Base-by-base conservation (phyloP, 495 filamentous ascomycete genomes). In the Xylaria flabelliformis region DNA sequence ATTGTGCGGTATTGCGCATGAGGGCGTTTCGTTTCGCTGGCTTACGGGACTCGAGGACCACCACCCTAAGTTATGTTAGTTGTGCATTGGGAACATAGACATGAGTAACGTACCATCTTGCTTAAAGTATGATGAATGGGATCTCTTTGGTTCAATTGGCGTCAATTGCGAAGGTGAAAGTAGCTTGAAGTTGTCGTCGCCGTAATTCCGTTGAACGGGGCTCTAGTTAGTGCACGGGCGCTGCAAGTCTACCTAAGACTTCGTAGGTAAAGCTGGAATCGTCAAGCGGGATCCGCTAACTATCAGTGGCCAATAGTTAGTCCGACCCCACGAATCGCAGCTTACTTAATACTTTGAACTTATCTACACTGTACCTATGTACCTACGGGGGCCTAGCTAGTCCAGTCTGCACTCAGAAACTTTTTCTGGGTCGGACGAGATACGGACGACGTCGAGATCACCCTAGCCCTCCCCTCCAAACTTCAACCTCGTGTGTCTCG, bases 21-120 rank as follows among this genome's bases (percentile, higher is more conserved):
- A 36, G 65, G 21, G 41, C n/a, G 53, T 51, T 71, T 56, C n/a
- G 53, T 51, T 71, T 56, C 39, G 55, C 50, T 48, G 48, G 65
- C 93, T 83, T 89, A 98, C 95, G 94, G 92, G 81, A 98, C 91
- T 85, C 93, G 94, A 83, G 88, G 90, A 84, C 94, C 94, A 83
- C 89, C 91, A 78, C 90, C 89, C 88, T 91, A 50, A 4, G 29
- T 9, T 62, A 32, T 70, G 76, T 89, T 83, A 89, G 84, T 62
- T 74, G 51, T 56, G 29, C 0, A 71, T 50, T 34, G 24, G 9
- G 32, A 8, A 7, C 29, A 32, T 32, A 13, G 21, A 19, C 9
- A 15, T 8, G 1, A 4, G 9, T 4, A 53, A 61, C 81, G 74
- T 78, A 83, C 82, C 82, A 84, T 84, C 72, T 81, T 84, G 76